Conservation (phyloP, 805 yeast species). For the Yarrowia yakushimensis region DNA sequence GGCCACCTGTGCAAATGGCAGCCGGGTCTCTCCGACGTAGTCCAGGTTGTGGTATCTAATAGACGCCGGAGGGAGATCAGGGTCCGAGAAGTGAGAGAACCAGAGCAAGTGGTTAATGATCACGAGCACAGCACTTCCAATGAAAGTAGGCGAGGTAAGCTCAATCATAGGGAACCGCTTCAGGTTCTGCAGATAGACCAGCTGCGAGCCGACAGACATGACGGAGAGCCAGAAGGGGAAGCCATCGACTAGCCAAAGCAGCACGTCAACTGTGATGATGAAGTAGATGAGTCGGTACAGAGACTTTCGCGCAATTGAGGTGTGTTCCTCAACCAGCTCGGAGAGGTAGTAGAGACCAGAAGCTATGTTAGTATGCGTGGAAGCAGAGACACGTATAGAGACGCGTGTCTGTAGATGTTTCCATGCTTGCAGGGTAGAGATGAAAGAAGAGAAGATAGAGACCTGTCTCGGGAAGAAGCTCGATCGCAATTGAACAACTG, state of each 20-base stretch:
- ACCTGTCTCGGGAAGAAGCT: neutral
- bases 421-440: no score
- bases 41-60: slow-evolving; percentile 46
- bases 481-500: neutral
- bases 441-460: no score
- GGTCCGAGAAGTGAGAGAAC: slow-evolving; percentile 80
- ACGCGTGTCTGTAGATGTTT: no score
- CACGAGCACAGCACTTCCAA: slow-evolving; percentile 68
- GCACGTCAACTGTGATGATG: slow-evolving; percentile 52
- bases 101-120: slow-evolving; percentile 79
- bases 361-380: slow-evolving; percentile 42
- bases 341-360: slow-evolving; percentile 88
- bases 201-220: slow-evolving; percentile 69
- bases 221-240: slow-evolving; percentile 67
- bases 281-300: slow-evolving; percentile 59
- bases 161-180: slow-evolving; percentile 79
- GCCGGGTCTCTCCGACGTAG: slow-evolving; percentile 63
- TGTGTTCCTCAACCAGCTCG: slow-evolving; percentile 89
- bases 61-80: slow-evolving; percentile 54
- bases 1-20: slow-evolving; percentile 85
- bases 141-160: slow-evolving; percentile 65
- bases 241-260: slow-evolving; percentile 68
- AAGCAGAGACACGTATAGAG: no score
- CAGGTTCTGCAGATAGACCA: slow-evolving; percentile 72
- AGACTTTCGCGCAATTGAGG: slow-evolving; percentile 75